Base-by-base conservation (phyloP, 1,284 basidiomycete species). In the Apiotrichum laibachii region DNA sequence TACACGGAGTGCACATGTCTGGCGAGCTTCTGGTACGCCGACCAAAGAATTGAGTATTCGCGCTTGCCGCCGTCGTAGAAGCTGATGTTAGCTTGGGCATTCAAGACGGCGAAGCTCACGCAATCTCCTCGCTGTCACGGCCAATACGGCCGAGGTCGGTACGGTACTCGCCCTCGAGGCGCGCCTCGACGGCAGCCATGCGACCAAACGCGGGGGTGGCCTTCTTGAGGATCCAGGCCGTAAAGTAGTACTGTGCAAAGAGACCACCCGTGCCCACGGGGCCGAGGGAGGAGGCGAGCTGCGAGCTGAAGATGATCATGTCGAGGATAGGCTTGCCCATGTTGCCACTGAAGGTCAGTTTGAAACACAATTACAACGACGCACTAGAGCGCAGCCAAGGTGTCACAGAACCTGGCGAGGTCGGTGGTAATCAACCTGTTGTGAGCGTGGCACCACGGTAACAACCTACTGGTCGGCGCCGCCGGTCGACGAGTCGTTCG, bases 171-270 rank as follows among this genome's bases (percentile, higher is more conserved):
- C 95, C 95, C 71, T 85, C 84, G 10, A 85, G 71, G 48, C 88
- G 85, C 0, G 92, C 90, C 73, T 97, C 92, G 6, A 91, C 84
- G 1, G 91, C 90, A 0, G 93, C 92, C 31, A 99, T 83, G 50
- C 88, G 85, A 0, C 94, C 95, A 76, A 99, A 99, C 0, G 93
- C 90, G 0, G 95, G 95, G 0, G 94, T 96, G 16, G 92, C 92
- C 10, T 87, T 86, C 42, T 87, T 83, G 9, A 98, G 79, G 50
- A 97, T 88, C 69, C 85, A 81, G 3, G 89, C 89, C 0, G 94
- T 97, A 31, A 87, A 77, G 60, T 91, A 88, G 75, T 97, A 97
- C 70, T 92, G 94, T 40, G 82, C 80, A 68, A 91, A 89, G 16
- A 98, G 81, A 13, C 93, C 82, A 2, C 86, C 67, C 0, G 91